Base-by-base conservation (phyloP, 768 basidiomycete genomes). In the Hygrocybe coccinea region DNA sequence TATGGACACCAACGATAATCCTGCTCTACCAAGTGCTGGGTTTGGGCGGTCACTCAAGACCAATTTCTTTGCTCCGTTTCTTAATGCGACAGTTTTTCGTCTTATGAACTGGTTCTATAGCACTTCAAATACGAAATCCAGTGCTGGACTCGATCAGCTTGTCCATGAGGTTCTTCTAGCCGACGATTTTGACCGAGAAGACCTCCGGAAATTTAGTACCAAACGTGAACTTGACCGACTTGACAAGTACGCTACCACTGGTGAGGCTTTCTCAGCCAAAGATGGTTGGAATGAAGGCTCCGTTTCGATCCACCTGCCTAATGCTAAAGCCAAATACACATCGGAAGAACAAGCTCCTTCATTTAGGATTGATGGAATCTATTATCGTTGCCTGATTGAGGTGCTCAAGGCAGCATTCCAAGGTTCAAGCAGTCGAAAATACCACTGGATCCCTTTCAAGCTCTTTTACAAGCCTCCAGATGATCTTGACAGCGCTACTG, bases 341-440 rank as follows among this genome's bases (percentile, higher is more conserved):
- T 59, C 62, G 0, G 69, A 74, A 51, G 60, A 25, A 0, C 56
- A 56, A 15, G 70, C 71, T 5, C 72, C 69, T 0, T 50, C 50
- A 2, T 67, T 74, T 41, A 51, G 60, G 9, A 62, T 78, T n/a
- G 34, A 51, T 1, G 66, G 66, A 10, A 35, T 76, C 3, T 59
- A 60, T 41, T 62, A 71, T 37, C 66, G 69, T 0, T 50, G 50
- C 0, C 58, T 72, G 1, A 29, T 57, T 1, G 64, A 65, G 1
- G 58, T 69, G 10, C 59, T 73, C 14, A 46, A 56, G 6, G 52
- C 59, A 10, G 59, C 60, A 1, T 59, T 66, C 29, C 21, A 65
- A 21, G 50, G 54, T 5, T 41, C 60, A 3, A 41, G 53, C 0
- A 55, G 61, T 8, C 37, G 54, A 12, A 34, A 48, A 1, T 61